These are phyloP conservation scores for Ophiostoma sp. DNA, from an alignment of 2,329 filamentous ascomycete species.

Conservation along the genomic window DNA sequence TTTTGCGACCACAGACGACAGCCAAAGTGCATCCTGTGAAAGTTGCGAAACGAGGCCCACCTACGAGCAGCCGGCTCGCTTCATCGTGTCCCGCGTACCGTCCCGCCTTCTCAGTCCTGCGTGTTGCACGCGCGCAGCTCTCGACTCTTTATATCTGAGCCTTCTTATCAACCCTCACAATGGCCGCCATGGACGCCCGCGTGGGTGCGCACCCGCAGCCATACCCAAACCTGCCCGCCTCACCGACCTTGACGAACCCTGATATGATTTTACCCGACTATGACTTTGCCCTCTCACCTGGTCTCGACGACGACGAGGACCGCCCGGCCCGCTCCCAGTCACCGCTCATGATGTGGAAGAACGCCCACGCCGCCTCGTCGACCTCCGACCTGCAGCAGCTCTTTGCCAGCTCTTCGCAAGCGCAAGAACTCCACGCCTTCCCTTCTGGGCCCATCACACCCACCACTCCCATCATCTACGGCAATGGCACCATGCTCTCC, in stretches of 20 bases:
- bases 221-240: conserved; percentile 60
- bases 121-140: not conserved
- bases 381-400: conserved; percentile 45
- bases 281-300: conserved; percentile 55
- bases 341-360: conserved; percentile 55
- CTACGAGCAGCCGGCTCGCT: conserved; percentile 11
- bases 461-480: conserved; percentile 66
- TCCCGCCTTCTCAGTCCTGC: conserved; percentile 4
- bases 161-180: conserved; percentile 3
- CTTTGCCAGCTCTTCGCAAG: conserved; percentile 41
- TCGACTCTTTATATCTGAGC: not conserved
- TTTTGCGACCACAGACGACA: not conserved
- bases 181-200: conserved; percentile 31
- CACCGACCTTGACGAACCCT: conserved; percentile 86
- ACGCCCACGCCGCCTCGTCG: conserved; percentile 41
- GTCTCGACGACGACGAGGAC: conserved; percentile 47
- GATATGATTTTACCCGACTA: conserved; percentile 90
- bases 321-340: conserved; percentile 48
- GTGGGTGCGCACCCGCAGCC: conserved; percentile 37
- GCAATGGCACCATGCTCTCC: conserved; percentile 68
- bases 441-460: conserved; percentile 50
- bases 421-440: conserved; percentile 41
- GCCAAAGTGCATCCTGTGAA: not conserved
- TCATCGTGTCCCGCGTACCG: not conserved
- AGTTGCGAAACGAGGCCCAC: not conserved